Percentiles rank a stretch among this genome's conserved stretches.
phyloP scores from a whole-genome alignment of 768 basidiomycete species.

The Lactarius sanguifluus region DNA sequence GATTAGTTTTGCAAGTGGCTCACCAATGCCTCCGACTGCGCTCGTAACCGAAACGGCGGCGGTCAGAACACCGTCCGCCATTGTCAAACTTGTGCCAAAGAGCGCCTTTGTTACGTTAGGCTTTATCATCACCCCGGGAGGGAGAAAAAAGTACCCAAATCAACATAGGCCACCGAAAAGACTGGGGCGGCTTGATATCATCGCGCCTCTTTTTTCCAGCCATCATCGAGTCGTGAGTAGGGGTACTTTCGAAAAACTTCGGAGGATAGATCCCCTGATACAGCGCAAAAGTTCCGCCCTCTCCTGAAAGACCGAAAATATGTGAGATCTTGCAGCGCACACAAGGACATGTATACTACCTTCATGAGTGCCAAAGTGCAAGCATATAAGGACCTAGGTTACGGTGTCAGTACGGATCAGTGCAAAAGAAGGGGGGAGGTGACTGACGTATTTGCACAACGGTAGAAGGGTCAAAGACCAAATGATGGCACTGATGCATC shows the following conservation, averaged over 20 bases:
- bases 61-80: constrained; percentile 68
- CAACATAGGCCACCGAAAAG: constrained; percentile 50
- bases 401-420: not conserved
- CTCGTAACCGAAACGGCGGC: constrained; percentile 69
- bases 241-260: constrained; percentile 24
- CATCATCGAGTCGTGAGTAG: constrained; percentile 30
- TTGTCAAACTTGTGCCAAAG: constrained; percentile 63
- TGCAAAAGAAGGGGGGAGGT: not conserved
- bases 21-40: constrained; percentile 59
- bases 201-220: constrained; percentile 13
- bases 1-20: not conserved
- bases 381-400: constrained; percentile 47
- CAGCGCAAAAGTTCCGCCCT: constrained; percentile 68
- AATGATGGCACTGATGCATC: constrained; percentile 60
- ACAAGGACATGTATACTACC: constrained; percentile 36
- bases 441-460: constrained; percentile 59
- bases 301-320: constrained; percentile 41
- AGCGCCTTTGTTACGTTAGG: constrained; percentile 43
- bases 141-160: constrained; percentile 45
- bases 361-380: constrained; percentile 51
- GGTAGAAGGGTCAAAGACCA: constrained; percentile 65
- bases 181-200: constrained; percentile 28
- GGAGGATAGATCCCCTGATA: constrained; percentile 62
- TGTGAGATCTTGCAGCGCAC: not conserved
- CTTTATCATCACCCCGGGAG: not conserved